phyloP scores from a whole-genome alignment of 768 basidiomycete genomes.

The Butyriboletus loyo region DNA sequence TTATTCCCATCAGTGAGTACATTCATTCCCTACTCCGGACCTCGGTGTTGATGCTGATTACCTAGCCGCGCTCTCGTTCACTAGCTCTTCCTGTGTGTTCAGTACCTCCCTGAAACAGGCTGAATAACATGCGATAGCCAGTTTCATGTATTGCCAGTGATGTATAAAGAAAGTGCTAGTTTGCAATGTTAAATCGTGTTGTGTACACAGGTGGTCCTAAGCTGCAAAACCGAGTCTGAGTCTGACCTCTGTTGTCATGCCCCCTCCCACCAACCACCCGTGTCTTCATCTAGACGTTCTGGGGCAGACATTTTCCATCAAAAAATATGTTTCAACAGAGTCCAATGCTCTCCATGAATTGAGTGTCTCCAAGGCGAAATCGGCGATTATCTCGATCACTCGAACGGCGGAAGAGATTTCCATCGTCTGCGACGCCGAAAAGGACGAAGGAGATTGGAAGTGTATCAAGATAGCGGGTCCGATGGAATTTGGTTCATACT shows the following conservation, averaged over 20 bases:
- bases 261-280: constrained; percentile 45
- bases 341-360: constrained; percentile 22
- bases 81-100: constrained; percentile 51
- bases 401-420: constrained; percentile 61
- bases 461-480: constrained; percentile 64
- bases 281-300: constrained; percentile 49
- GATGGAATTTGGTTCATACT: constrained; percentile 55
- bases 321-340: constrained; percentile 36
- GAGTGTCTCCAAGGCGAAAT: constrained; percentile 28
- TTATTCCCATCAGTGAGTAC: constrained; percentile 55
- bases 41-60: neutral
- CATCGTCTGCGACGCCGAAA: constrained; percentile 46
- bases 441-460: constrained; percentile 46
- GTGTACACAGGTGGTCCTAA: neutral
- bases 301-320: constrained; percentile 42
- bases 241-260: constrained; percentile 18
- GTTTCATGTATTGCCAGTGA: neutral
- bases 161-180: neutral
- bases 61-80: constrained; percentile 48
- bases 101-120: constrained; percentile 53
- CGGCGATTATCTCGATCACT: constrained; percentile 52
- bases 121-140: neutral
- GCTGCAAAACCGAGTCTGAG: neutral
- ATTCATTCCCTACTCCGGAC: neutral
- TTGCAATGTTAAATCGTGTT: neutral